These are phyloP conservation scores for Ganoderma lingzhi DNA, from an alignment of 1,284 basidiomycete genomes.

Conservation along the genomic window DNA sequence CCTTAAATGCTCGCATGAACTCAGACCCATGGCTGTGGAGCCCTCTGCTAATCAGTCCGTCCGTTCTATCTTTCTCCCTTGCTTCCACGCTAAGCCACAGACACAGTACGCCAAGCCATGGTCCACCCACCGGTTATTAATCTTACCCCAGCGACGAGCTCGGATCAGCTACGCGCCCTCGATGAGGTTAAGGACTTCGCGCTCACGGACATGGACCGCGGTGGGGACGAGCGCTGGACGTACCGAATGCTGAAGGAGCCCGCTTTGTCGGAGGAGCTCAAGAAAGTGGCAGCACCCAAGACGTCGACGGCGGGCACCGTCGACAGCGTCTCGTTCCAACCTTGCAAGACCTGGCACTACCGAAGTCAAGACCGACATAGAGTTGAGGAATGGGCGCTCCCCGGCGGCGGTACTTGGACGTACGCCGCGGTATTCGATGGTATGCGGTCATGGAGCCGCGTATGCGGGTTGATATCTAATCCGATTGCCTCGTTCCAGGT, in stretches of 20 bases:
- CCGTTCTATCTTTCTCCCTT: conserved; percentile 21
- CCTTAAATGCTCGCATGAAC: conserved; percentile 16
- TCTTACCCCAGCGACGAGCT: conserved; percentile 53
- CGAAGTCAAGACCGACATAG: conserved; percentile 64
- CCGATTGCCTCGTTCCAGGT: conserved; percentile 46
- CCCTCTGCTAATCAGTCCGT: conserved; percentile 17
- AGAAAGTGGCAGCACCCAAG: conserved; percentile 45
- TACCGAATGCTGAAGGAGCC: conserved; percentile 61
- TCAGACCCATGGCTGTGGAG: conserved; percentile 4
- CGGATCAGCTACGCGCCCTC: conserved; percentile 57
- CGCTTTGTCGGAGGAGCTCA: conserved; percentile 55
- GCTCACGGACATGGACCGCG: conserved; percentile 64
- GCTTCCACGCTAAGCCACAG: conserved; percentile 23
- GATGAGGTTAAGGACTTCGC: conserved; percentile 60
- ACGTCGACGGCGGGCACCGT: conserved; percentile 45
- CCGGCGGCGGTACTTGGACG: conserved; percentile 62
- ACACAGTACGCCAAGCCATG: conserved; percentile 39
- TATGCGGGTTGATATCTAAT: conserved; percentile 14
- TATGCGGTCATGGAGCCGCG: conserved; percentile 37
- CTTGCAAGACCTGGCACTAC: conserved; percentile 57
- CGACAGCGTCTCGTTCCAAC: conserved; percentile 66
- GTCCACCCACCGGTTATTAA: conserved; percentile 42
- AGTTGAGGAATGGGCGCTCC: conserved; percentile 61
- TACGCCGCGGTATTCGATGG: conserved; percentile 72
- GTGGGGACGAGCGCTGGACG: conserved; percentile 60